phyloP scores from a whole-genome alignment of 768 basidiomycete species.

The Phanerochaete sordida region DNA sequence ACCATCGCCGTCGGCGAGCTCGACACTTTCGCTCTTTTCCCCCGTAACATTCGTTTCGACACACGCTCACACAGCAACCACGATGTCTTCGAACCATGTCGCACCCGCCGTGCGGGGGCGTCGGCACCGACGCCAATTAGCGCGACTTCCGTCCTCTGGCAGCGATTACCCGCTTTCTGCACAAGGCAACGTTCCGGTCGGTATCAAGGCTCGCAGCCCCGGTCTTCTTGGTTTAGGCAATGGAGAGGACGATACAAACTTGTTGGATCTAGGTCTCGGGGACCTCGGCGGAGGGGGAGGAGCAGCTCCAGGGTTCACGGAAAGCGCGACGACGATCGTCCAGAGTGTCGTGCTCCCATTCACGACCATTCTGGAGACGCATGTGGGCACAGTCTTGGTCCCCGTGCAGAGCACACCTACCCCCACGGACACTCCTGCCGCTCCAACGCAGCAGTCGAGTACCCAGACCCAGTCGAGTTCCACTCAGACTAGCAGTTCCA shows the following conservation, averaged over 20 bases:
- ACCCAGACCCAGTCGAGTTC: background rate
- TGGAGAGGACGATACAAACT: background rate
- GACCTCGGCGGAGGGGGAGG: background rate
- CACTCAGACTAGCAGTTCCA: background rate
- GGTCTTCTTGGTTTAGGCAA: background rate
- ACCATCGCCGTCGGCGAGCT: conserved; percentile 10
- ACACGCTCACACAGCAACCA: conserved; percentile 10
- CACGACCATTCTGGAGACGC: conserved; percentile 5
- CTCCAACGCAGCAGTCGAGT: background rate
- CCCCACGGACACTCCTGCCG: background rate
- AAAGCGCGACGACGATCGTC: conserved; percentile 6
- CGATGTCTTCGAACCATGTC: conserved; percentile 8
- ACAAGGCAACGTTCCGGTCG: background rate
- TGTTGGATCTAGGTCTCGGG: background rate
- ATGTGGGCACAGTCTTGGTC: conserved; percentile 1
- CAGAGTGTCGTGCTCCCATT: conserved; percentile 1
- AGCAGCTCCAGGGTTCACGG: conserved; percentile 1
- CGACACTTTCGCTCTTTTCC: conserved; percentile 9
- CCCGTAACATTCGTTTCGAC: conserved; percentile 6
- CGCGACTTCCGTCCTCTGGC: conserved; percentile 3
- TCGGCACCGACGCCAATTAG: conserved; percentile 7
- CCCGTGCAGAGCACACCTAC: background rate
- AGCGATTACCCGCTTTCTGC: background rate
- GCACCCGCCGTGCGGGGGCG: conserved; percentile 13
- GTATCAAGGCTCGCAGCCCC: background rate